Evolutionary conservation across 805 yeast species (phyloP), one percentile per base, ranked within the genome.

Genomic region (Sugiyamaella mastotermitis): DNA sequence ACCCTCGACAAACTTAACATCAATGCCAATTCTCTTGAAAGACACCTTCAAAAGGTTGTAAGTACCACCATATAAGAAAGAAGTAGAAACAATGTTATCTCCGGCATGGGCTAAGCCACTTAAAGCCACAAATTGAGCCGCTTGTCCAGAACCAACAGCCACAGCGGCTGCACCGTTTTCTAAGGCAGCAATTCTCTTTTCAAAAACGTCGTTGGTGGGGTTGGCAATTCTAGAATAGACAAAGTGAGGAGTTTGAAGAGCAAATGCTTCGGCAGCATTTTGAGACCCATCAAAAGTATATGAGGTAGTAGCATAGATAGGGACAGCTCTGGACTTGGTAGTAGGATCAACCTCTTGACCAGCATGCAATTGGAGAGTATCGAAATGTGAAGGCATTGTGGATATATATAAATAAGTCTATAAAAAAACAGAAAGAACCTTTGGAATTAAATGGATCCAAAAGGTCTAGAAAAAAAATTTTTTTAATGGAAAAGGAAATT

Each of bases 111-210:
- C 94, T 51, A 87, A 71, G 40, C 85, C 85, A 24, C 83, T 72
- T 58, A 87, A 69, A 15, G 96, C 94, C 42, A 83, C 58, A 49
- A 86, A 76, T 61, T 88, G 96, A 19, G 97, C 97, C 38, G 97
- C 90, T 66, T 88, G 96, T 46, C 98, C 98, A n/a, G 97, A 87
- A 16, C 94, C 63, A 18, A 82, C 80, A 5, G 95, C 94, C 40
- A 90, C 65, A 3, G 95, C 97, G 43, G 83, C 94, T 36, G 78
- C 80, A 56, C 97, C 98, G 41, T 83, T 81, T 65, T 90, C 98
- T 44, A 90, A 73, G 36, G 94, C 94, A 38, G 96, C 94, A 43
- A 90, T 72, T 66, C 98, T 76, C 60, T 83, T 76, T 65, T 90
- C 98, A 47, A 90, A 83, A 18, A 83, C 90, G 53, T 83, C 94